Evolutionary conservation across 2,329 filamentous ascomycete species (phyloP).

Genomic region (Xylariales sp.): DNA sequence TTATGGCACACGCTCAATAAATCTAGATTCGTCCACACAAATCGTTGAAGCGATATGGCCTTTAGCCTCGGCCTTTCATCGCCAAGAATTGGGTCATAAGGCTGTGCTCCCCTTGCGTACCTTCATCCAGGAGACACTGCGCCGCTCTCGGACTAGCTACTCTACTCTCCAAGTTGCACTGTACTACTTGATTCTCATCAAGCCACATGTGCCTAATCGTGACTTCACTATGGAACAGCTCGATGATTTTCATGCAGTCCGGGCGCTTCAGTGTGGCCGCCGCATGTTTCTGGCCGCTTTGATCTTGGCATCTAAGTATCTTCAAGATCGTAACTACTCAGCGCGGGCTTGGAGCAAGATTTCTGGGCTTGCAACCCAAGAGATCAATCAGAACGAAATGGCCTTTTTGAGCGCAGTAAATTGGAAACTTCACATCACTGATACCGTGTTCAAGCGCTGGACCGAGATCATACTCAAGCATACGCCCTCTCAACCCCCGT

Average conservation of each 20-base stretch:
- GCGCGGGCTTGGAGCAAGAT: conserved; percentile 99
- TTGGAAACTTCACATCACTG: conserved; percentile 95
- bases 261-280: conserved; percentile 91
- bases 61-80: conserved; percentile 82
- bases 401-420: conserved; percentile 89
- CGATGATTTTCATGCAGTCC: conserved; percentile 75
- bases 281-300: conserved; percentile 97
- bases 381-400: conserved; percentile 98
- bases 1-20: conserved; percentile 50
- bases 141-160: conserved; percentile 94
- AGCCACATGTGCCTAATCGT: conserved; percentile 83
- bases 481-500: conserved; percentile 73
- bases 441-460: conserved; percentile 90
- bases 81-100: conserved; percentile 77
- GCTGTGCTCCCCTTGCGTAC: conserved; percentile 89
- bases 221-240: conserved; percentile 90
- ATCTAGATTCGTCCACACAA: conserved; percentile 90
- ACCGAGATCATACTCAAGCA: conserved; percentile 90
- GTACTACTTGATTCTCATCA: conserved; percentile 95
- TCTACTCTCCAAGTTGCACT: conserved; percentile 96
- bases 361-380: conserved; percentile 89
- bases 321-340: conserved; percentile 98
- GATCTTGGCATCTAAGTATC: conserved; percentile 96
- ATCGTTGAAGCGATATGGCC: conserved; percentile 99
- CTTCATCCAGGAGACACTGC: conserved; percentile 97